Evolutionary conservation across 139 green algal species (phyloP).

Genomic region (Dunaliella sp.): DNA sequence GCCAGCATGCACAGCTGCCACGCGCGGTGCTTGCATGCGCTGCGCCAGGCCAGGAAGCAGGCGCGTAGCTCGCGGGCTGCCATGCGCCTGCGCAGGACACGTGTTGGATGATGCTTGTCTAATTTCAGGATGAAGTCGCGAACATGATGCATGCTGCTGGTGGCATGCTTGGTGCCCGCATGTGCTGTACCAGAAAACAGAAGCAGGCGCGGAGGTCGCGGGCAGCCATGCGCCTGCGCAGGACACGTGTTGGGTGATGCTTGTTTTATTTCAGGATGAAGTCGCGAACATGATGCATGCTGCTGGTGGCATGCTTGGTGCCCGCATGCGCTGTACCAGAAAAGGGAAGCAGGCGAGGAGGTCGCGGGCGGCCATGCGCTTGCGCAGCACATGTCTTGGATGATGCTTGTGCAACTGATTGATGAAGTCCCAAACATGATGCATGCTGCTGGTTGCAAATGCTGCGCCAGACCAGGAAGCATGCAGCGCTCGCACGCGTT

Average conservation of each 20-base stretch:
- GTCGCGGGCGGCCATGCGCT: neutral
- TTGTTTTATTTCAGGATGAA: too few relatives aligned
- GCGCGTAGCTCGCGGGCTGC: neutral
- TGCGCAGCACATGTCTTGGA: too few relatives aligned
- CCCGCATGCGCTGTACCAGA: neutral
- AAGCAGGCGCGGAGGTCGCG: neutral
- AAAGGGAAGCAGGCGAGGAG: neutral
- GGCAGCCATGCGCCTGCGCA: neutral
- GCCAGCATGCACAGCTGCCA: conserved; percentile 1
- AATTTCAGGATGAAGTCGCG: too few relatives aligned
- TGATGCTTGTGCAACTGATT: too few relatives aligned
- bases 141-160: too few relatives aligned
- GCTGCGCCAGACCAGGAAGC: too few relatives aligned
- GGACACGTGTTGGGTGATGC: too few relatives aligned
- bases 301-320: neutral
- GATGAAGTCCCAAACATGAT: too few relatives aligned
- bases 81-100: neutral
- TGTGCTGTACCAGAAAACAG: neutral
- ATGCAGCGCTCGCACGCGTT: neutral
- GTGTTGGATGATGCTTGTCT: too few relatives aligned
- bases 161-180: neutral
- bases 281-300: too few relatives aligned
- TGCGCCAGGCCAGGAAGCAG: neutral
- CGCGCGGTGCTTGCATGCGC: neutral
- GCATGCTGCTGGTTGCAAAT: too few relatives aligned